Base-by-base conservation (phyloP, 768 basidiomycete genomes). In the Galerina marginata region DNA sequence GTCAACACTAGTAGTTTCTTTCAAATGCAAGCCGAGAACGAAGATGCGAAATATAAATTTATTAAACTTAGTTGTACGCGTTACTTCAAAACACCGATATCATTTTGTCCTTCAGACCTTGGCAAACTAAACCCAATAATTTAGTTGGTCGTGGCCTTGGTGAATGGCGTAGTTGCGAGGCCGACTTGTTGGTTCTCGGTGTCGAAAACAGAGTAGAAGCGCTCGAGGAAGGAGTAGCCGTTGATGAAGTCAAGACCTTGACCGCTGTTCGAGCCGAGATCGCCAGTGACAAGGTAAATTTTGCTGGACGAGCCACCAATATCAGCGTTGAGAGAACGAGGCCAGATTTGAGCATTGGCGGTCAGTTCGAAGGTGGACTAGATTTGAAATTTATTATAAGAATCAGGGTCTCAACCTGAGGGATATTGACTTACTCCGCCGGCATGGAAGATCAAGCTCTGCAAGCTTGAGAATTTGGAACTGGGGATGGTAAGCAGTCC, bases 201-300 rank as follows among this genome's bases (percentile, higher is more conserved):
- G 67, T 90, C 88, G 66, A 75, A 89, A 39, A 88, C 87, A 37
- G 83, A 77, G 75, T 89, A 89, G 81, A 85, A 89, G n/a, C 88
- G 84, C 72, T 80, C 77, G 42, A 76, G 71, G 71, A 75, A 75
- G 50, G 65, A 54, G 58, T 60, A 70, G 20, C 75, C 75, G 50
- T 80, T 81, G 72, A 89, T 84, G 69, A 89, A 89, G 73, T 89
- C 86, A 14, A 90, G 79, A 50, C 88, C 87, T 43, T 77, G 71
- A 1, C 87, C 87, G 53, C 78, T 82, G 53, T 65, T 62, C 54
- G 67, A 70, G 37, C 86, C 86, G 38, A 88, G 67, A 65, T 88
- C 85, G 15, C 77, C 78, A 12, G 79, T 74, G 65, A 88, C 77
- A 61, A 87, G 76, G 65, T 88, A 89, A 63, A 89, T 88, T 56